phyloP scores from a whole-genome alignment of 805 yeast species.

The Candida ficus region DNA sequence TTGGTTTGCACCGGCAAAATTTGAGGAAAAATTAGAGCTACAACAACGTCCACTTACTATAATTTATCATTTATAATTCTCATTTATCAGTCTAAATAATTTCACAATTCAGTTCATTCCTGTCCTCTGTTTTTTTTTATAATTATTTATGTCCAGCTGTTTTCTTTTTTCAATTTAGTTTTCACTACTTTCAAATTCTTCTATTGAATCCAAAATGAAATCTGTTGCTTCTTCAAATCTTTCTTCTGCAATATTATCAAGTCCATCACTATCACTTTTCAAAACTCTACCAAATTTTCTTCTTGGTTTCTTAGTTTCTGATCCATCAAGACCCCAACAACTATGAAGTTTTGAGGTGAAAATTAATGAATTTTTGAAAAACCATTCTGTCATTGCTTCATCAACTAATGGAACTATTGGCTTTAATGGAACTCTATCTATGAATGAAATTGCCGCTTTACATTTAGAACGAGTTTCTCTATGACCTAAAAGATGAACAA shows the following conservation, averaged over 20 bases:
- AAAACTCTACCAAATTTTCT: conserved; percentile 88
- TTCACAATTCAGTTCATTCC: no score
- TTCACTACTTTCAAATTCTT: conserved; percentile 50
- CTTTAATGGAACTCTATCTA: conserved; percentile 64
- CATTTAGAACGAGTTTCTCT: conserved; percentile 61
- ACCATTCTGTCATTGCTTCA: conserved; percentile 90
- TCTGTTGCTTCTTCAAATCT: conserved; percentile 83
- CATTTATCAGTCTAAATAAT: no score
- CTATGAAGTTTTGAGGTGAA: conserved; percentile 72
- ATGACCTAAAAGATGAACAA: conserved; percentile 85
- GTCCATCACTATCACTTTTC: conserved; percentile 63
- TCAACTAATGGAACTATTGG: conserved; percentile 84
- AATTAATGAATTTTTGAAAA: conserved; percentile 75
- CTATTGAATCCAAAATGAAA: conserved; percentile 73
- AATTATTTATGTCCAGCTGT: background rate
- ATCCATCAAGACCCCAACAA: conserved; percentile 64
- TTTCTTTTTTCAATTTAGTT: background rate
- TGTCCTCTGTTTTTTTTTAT: background rate
- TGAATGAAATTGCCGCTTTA: conserved; percentile 64
- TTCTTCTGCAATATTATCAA: conserved; percentile 73
- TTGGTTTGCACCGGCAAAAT: no score
- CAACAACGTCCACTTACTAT: no score
- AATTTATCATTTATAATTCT: no score
- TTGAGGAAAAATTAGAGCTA: no score
- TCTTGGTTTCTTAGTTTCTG: conserved; percentile 66